Evolutionary conservation across 768 basidiomycete genomes (phyloP).

Genomic region (Gymnopilus junonius): DNA sequence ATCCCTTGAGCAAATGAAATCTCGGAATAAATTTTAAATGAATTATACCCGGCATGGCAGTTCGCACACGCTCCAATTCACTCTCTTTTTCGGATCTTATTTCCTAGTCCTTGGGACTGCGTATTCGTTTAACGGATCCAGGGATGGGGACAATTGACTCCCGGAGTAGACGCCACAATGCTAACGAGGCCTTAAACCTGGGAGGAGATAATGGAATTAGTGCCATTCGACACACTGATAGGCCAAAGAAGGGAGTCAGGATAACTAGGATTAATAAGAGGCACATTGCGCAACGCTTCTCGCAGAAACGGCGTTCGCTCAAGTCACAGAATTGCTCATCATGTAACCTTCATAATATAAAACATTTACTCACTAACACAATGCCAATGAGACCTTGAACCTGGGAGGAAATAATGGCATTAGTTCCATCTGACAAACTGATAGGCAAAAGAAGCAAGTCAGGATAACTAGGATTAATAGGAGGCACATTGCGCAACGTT

Average conservation of each 20-base stretch:
- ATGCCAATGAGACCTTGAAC: background rate
- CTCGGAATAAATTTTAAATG: background rate
- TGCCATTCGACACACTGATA: background rate
- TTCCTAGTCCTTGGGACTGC: background rate
- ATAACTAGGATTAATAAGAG: constrained; percentile 29
- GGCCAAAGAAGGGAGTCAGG: constrained; percentile 19
- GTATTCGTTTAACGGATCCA: background rate
- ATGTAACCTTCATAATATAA: background rate
- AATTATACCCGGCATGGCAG: background rate
- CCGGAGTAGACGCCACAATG: background rate
- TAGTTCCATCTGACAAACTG: background rate
- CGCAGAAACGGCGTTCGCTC: constrained; percentile 24
- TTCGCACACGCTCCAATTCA: background rate
- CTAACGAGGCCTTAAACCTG: background rate
- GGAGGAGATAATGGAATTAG: background rate
- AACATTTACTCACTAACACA: background rate
- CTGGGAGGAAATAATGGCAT: background rate
- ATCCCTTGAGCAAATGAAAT: background rate
- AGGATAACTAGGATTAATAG: constrained; percentile 31
- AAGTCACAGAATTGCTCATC: constrained; percentile 25
- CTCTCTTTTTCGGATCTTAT: background rate
- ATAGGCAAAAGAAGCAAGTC: constrained; percentile 15
- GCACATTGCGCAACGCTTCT: constrained; percentile 26
- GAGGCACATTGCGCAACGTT: constrained; percentile 26
- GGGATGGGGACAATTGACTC: background rate